Base-by-base conservation (phyloP, 768 basidiomycete species). In the Antrodiella citrinella region DNA sequence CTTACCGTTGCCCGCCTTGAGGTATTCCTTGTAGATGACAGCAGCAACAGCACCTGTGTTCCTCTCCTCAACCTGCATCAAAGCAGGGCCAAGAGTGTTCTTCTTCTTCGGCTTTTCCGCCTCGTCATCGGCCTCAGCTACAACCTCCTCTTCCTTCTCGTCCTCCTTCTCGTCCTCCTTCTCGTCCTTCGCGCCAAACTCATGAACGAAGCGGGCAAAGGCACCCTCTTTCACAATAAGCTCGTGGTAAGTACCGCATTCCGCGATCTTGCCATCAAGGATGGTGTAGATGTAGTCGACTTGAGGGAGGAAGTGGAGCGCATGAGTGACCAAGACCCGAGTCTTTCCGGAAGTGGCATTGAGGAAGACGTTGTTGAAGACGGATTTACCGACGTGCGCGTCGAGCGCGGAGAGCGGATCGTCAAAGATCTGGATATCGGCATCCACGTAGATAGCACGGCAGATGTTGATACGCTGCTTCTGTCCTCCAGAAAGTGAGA, bases 331-430 rank as follows among this genome's bases (percentile, higher is more conserved):
- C 47, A 97, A 80, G 43, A 97, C 72, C 23, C 90, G 78, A 5
- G 93, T 95, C 64, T 90, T 91, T 41, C 74, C 77, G 3, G 70
- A 61, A 12, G 79, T 69, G 13, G 73, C 76, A 49, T 80, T 78
- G 50, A 81, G 73, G 44, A 95, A 75, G 10, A 91, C 86, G 51
- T 93, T 84, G 60, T 87, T 79, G 70, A 95, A 92, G 12, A 94
- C 82, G 2, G 80, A 76, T 64, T 87, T 88, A 38, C 91, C 92
- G 45, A 95, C 91, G 61, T 93, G 91, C 4, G 91, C 91, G 62
- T 97, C 93, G 10, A 97, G 76, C 20, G 91, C 91, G n/a, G 85
- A 88, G 9, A 92, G 70, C 3, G 90, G 90, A 58, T 92, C 91
- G 59, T 96, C 92, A 55, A 94, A 87, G 15, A 92, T 84, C 59